Evolutionary conservation across 768 basidiomycete genomes (phyloP).

Genomic region (Suillus luteus): DNA sequence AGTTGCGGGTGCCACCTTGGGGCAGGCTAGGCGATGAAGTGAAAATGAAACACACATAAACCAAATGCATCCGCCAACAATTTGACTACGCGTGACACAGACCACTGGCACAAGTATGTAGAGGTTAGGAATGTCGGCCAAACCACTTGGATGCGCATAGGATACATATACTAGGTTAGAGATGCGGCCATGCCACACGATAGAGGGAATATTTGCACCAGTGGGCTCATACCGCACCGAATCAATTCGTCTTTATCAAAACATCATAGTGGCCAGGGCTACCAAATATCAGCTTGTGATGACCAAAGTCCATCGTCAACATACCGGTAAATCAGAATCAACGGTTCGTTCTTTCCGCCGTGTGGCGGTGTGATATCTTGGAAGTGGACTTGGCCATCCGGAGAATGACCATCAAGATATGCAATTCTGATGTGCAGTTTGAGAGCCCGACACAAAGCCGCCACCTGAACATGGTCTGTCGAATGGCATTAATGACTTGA

Average conservation of each 20-base stretch:
- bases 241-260: conserved; percentile 20
- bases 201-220: background rate
- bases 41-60: background rate
- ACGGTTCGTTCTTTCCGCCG: conserved; percentile 47
- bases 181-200: background rate
- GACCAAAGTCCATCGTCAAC: conserved; percentile 21
- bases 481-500: conserved; percentile 1
- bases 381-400: conserved; percentile 59
- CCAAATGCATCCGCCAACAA: no score
- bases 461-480: conserved; percentile 80
- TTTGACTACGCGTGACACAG: background rate
- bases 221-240: background rate
- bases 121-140: background rate
- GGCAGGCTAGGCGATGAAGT: background rate
- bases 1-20: background rate
- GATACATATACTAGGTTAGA: background rate
- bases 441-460: conserved; percentile 71
- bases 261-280: conserved; percentile 94
- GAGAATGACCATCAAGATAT: conserved; percentile 71
- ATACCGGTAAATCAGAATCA: conserved; percentile 77
- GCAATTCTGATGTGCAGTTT: conserved; percentile 70
- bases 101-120: background rate
- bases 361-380: conserved; percentile 48
- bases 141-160: background rate
- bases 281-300: conserved; percentile 12